A percentile compares a stretch with the other conserved stretches of the same genome.
Evolutionary conservation across 768 basidiomycete genomes (phyloP).

Genomic region (Hypsizygus marmoreus): DNA sequence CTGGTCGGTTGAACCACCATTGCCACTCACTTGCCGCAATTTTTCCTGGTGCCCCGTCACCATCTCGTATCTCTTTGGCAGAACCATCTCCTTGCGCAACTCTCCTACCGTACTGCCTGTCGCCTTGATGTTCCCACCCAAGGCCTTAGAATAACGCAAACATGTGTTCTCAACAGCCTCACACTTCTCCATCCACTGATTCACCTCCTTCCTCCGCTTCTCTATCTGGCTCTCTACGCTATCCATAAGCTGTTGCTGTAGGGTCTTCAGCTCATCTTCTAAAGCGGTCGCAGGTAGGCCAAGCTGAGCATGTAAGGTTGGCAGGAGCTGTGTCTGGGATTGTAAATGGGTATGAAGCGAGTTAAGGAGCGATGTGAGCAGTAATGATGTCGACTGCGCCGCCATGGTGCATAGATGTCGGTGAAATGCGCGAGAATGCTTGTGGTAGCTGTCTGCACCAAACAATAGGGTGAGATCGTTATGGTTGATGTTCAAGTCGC

Average conservation of each 20-base stretch:
- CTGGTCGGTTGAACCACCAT: neutral
- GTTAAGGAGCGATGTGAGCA: constrained; percentile 68
- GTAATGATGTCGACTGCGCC: constrained; percentile 29
- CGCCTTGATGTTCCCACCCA: constrained; percentile 73
- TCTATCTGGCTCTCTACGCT: constrained; percentile 79
- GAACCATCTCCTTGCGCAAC: constrained; percentile 66
- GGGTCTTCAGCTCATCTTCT: constrained; percentile 72
- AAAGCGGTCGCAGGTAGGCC: constrained; percentile 80
- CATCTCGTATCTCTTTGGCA: constrained; percentile 73
- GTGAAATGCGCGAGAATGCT: neutral
- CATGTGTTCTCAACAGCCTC: constrained; percentile 64
- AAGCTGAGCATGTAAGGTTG: constrained; percentile 80
- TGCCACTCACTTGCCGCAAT: constrained; percentile 64
- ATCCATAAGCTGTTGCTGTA: constrained; percentile 74
- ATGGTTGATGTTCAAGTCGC: constrained; percentile 9
- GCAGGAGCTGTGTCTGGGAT: constrained; percentile 79
- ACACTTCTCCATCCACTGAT: constrained; percentile 70
- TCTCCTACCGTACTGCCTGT: constrained; percentile 67
- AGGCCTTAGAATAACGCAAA: constrained; percentile 61
- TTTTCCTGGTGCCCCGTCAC: constrained; percentile 76
- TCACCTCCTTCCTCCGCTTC: constrained; percentile 70
- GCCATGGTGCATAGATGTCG: constrained; percentile 19
- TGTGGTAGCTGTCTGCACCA: constrained; percentile 3
- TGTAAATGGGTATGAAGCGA: constrained; percentile 79
- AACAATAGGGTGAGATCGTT: constrained; percentile 2